Conservation (phyloP, 208 protist genomes). For the Phytomonas serpens region DNA sequence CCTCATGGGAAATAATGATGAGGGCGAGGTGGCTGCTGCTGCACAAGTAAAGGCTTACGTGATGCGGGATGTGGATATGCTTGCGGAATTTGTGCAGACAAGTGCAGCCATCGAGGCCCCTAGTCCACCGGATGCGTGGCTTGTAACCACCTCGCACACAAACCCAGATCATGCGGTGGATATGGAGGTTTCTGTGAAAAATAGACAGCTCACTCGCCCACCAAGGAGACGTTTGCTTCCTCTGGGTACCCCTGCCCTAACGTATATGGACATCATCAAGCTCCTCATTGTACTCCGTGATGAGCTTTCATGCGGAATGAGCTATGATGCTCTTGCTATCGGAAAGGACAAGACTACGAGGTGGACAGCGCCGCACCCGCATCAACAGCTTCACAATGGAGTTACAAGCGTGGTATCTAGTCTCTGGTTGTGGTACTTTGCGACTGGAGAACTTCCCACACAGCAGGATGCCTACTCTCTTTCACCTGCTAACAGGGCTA, state of each 20-base stretch:
- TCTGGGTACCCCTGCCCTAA: constrained; percentile 44
- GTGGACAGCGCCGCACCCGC: background rate
- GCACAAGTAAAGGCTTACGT: constrained; percentile 32
- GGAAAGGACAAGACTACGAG: background rate
- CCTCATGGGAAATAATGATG: constrained; percentile 1
- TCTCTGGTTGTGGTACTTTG: background rate
- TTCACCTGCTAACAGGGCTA: background rate
- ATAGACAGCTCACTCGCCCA: constrained; percentile 7
- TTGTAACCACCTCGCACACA: constrained; percentile 20
- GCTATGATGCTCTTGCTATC: background rate
- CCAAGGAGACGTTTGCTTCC: constrained; percentile 42
- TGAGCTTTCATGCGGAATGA: background rate
- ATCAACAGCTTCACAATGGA: background rate
- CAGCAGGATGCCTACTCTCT: background rate
- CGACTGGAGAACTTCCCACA: background rate
- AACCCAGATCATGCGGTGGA: background rate
- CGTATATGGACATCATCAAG: constrained; percentile 38
- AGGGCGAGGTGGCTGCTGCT: background rate
- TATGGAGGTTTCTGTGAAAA: background rate
- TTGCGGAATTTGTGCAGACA: constrained; percentile 51
- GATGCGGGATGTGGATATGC: constrained; percentile 60
- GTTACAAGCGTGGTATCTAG: background rate
- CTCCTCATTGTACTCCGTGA: background rate
- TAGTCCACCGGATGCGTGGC: constrained; percentile 42
- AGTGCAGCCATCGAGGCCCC: constrained; percentile 29